Percentiles rank a stretch among this genome's conserved stretches.
phyloP scores from a whole-genome alignment of 768 basidiomycete genomes.

The Thelephora aurantiotincta region DNA sequence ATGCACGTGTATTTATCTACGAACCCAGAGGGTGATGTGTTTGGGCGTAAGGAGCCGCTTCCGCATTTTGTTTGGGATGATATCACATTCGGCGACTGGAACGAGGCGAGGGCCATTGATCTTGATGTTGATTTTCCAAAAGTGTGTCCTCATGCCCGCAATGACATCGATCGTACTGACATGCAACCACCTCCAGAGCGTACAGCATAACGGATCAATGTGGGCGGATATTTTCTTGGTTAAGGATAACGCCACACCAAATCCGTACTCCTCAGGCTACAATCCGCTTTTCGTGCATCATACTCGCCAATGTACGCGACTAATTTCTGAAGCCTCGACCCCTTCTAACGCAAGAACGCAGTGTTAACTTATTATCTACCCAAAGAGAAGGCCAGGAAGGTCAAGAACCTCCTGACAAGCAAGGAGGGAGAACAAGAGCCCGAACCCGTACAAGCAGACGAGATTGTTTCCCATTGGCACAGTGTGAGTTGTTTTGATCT shows the following conservation, averaged over 20 bases:
- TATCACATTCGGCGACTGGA: constrained; percentile 67
- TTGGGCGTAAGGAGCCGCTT: constrained; percentile 34
- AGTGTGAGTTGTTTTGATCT: constrained; percentile 24
- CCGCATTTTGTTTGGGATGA: constrained; percentile 69
- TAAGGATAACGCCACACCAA: constrained; percentile 47
- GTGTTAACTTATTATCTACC: constrained; percentile 80
- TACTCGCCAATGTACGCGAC: constrained; percentile 52
- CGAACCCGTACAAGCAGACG: constrained; percentile 29
- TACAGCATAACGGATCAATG: constrained; percentile 63
- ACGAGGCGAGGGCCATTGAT: constrained; percentile 39
- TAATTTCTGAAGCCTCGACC: constrained; percentile 2
- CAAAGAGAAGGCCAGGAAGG: constrained; percentile 58
- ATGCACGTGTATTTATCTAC: constrained; percentile 69
- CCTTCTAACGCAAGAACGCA: constrained; percentile 15
- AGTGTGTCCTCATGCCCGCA: constrained; percentile 21
- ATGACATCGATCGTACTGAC: background rate
- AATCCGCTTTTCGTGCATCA: constrained; percentile 48
- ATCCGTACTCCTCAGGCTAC: constrained; percentile 43
- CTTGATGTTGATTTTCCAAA: constrained; percentile 53
- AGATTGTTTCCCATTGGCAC: constrained; percentile 79
- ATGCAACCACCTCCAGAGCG: constrained; percentile 29
- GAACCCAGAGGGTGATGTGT: constrained; percentile 44
- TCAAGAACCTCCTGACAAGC: constrained; percentile 61
- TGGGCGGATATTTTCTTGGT: constrained; percentile 77
- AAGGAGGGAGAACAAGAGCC: constrained; percentile 23